Evolutionary conservation across 768 basidiomycete genomes (phyloP).

Genomic region (Mycena sanguinolenta): DNA sequence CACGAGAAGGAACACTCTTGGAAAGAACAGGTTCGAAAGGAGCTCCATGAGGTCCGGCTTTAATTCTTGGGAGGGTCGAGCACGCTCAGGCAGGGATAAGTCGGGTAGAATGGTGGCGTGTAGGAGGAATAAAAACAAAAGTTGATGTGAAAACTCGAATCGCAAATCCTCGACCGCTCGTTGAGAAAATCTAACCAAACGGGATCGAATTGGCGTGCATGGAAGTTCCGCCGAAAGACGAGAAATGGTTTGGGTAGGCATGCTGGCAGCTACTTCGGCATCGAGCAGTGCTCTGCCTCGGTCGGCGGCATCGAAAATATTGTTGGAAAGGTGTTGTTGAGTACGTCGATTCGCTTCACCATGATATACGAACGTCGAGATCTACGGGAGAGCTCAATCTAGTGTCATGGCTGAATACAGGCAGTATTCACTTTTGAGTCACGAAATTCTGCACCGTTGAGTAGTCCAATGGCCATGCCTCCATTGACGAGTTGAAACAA

Average conservation of each 20-base stretch:
- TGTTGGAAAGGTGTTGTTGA: slow-evolving; percentile 24
- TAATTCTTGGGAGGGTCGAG: slow-evolving; percentile 48
- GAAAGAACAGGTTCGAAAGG: slow-evolving; percentile 57
- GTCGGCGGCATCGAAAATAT: slow-evolving; percentile 29
- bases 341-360: slow-evolving; percentile 36
- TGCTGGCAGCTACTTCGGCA: background rate
- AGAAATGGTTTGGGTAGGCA: background rate
- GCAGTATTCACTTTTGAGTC: slow-evolving; percentile 68
- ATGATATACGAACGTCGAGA: slow-evolving; percentile 72
- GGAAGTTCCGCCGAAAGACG: background rate
- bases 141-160: slow-evolving; percentile 15
- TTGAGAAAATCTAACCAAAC: slow-evolving; percentile 16
- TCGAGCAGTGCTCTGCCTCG: slow-evolving; percentile 22
- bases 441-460: slow-evolving; percentile 69
- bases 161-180: background rate
- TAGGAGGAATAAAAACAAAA: slow-evolving; percentile 27
- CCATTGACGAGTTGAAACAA: slow-evolving; percentile 62
- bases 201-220: background rate
- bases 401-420: background rate
- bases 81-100: slow-evolving; percentile 53
- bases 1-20: slow-evolving; percentile 49
- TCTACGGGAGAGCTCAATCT: slow-evolving; percentile 49
- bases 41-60: slow-evolving; percentile 43
- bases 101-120: slow-evolving; percentile 32
- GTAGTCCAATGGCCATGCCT: slow-evolving; percentile 63